phyloP scores from a whole-genome alignment of 108 stramenopile genomes.

The Skeletonema tropicum region DNA sequence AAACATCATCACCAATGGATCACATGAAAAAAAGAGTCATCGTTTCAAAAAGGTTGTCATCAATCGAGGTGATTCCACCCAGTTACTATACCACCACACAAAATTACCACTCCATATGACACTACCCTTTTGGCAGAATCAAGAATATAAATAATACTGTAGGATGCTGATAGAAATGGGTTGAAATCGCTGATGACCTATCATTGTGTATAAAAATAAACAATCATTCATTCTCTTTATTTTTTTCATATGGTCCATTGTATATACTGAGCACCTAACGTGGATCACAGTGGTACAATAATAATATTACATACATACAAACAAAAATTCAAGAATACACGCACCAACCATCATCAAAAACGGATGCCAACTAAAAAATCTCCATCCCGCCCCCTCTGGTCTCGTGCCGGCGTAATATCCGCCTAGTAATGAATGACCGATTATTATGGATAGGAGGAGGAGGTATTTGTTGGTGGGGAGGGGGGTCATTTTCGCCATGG shows the following conservation, averaged over 20 bases:
- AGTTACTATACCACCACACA: neutral
- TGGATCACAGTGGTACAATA: too few species aligned
- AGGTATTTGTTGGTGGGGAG: constrained; percentile 34
- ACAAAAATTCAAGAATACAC: neutral
- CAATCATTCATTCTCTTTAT: constrained; percentile 14
- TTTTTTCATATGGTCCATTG: neutral
- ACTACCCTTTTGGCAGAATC: constrained; percentile 20
- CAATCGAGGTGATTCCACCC: constrained; percentile 7
- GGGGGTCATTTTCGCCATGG: constrained; percentile 43
- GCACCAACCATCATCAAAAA: constrained; percentile 71
- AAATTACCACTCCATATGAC: neutral
- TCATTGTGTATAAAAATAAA: constrained; percentile 23
- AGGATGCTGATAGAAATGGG: neutral
- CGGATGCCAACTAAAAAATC: constrained; percentile 82
- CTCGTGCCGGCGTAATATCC: constrained; percentile 56
- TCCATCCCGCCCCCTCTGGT: constrained; percentile 67
- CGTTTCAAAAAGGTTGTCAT: constrained; percentile 10
- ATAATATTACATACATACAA: too few species aligned
- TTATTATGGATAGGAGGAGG: constrained; percentile 20
- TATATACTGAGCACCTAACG: too few species aligned
- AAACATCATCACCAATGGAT: neutral
- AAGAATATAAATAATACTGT: neutral
- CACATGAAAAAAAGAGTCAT: constrained; percentile 3
- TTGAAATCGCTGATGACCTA: constrained; percentile 26
- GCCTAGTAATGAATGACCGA: constrained; percentile 31